These are phyloP conservation scores for Epichloe brachyelytri DNA, from an alignment of 2,329 filamentous ascomycete species.

Conservation along the genomic window DNA sequence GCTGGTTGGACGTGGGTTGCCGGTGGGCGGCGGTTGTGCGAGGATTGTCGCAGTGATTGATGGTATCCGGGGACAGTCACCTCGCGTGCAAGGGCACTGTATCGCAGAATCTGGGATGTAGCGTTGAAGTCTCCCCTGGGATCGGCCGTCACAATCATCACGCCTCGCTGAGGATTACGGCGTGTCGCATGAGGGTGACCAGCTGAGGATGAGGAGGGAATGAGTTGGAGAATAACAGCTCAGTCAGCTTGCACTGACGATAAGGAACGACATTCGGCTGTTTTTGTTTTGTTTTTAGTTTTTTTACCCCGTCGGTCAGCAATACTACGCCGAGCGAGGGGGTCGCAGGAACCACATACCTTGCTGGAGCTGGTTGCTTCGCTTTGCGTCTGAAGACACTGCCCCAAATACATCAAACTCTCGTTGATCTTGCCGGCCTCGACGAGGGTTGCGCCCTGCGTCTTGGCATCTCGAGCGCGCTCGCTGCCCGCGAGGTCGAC, in stretches of 20 bases:
- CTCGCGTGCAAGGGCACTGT: slow-evolving; percentile 84
- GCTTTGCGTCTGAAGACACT: slow-evolving; percentile 91
- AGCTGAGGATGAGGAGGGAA: slow-evolving; percentile 49
- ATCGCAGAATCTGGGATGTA: slow-evolving; percentile 88
- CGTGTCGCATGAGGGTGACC: slow-evolving; percentile 25
- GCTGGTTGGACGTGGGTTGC: slow-evolving; percentile 14
- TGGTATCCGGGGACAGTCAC: slow-evolving; percentile 79
- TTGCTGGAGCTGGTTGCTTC: slow-evolving; percentile 62
- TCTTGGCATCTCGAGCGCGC: slow-evolving; percentile 85
- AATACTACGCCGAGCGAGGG: not conserved
- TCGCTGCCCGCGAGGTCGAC: slow-evolving; percentile 92
- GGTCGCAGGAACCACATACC: slow-evolving; percentile 29
- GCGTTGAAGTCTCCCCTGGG: slow-evolving; percentile 95
- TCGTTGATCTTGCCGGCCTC: slow-evolving; percentile 99
- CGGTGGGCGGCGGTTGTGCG: slow-evolving; percentile 19
- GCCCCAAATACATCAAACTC: slow-evolving; percentile 93
- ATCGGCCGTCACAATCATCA: slow-evolving; percentile 96
- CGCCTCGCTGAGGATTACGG: slow-evolving; percentile 67
- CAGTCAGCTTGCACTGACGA: slow-evolving; percentile 74
- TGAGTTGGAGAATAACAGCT: slow-evolving; percentile 77
- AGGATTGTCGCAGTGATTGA: slow-evolving; percentile 65
- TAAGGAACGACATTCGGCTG: slow-evolving; percentile 64
- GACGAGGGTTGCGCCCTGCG: slow-evolving; percentile 77
- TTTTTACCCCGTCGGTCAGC: too few species aligned
- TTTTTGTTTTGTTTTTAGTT: too few species aligned